Percentiles rank a stretch among this genome's conserved stretches.
Conservation (phyloP, 2,329 filamentous ascomycete species). For the Gliomastix tumulicola region DNA sequence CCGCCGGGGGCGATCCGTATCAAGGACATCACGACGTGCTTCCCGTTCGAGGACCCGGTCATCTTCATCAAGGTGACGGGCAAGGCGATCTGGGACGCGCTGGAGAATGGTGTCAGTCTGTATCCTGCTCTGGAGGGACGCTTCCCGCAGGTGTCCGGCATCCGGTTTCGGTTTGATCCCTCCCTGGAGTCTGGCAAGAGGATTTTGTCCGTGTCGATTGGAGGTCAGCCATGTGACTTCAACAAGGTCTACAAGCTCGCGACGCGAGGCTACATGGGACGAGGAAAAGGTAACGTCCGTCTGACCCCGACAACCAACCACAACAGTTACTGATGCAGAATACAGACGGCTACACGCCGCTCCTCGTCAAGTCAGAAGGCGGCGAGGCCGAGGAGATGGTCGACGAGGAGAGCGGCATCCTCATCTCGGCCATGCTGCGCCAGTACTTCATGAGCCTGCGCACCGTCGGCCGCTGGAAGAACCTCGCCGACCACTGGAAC, state of each 20-base stretch:
- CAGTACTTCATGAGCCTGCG: slow-evolving; percentile 89
- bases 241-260: slow-evolving; percentile 63
- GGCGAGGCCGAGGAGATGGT: slow-evolving; percentile 73
- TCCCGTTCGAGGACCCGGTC: slow-evolving; percentile 87
- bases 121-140: slow-evolving; percentile 79
- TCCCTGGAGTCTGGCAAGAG: slow-evolving; percentile 52
- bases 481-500: slow-evolving; percentile 65
- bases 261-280: slow-evolving; percentile 82
- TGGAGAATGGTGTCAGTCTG: slow-evolving; percentile 76
- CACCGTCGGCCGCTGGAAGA: slow-evolving; percentile 72
- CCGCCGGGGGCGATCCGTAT: slow-evolving; percentile 70
- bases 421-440: slow-evolving; percentile 78
- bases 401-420: slow-evolving; percentile 77
- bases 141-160: slow-evolving; percentile 83
- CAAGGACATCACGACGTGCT: slow-evolving; percentile 81
- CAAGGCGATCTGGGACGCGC: slow-evolving; percentile 64
- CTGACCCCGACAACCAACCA: too few species aligned
- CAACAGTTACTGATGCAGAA: too few species aligned
- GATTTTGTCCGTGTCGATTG: slow-evolving; percentile 56
- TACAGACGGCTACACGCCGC: slow-evolving; percentile 66
- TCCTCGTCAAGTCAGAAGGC: slow-evolving; percentile 71
- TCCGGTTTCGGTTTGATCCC: slow-evolving; percentile 67
- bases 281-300: slow-evolving; percentile 55
- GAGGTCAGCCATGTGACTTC: slow-evolving; percentile 52
- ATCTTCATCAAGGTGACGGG: slow-evolving; percentile 70